Evolutionary conservation across 495 filamentous ascomycete genomes (phyloP), one percentile per base, ranked within the genome.

Genomic region (Penicillium longicatenatum): DNA sequence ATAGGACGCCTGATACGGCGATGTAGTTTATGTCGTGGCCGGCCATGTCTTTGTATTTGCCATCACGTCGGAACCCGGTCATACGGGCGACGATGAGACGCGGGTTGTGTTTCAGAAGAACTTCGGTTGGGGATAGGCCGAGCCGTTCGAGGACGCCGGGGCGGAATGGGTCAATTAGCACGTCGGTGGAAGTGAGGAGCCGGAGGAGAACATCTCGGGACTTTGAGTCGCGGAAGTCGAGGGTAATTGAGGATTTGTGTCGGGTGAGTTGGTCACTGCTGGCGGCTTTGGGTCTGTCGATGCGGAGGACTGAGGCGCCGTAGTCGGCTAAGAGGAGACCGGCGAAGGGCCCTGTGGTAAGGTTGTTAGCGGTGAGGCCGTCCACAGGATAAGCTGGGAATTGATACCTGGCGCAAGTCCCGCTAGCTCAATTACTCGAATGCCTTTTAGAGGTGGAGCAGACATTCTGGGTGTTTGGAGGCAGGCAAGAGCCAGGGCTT

Each of bases 21-120:
- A 98, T 86, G 71, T 97, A 98, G 66, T 98, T 98, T 68, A 98
- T 97, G 68, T 98, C 93, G 63, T 98, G 93, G n/a, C 93, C 93
- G 0, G 93, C 93, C 92, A 96, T 97, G 57, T 78, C 65, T 42
- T 82, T 83, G 72, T 95, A 97, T 61, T 85, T 86, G 1, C 93
- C 92, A 65, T 93, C 90, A 22, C 92, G 82, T 6, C 93, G 81
- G 69, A 97, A 97, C 0, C 93, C 93, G 6, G 92, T 93, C 77
- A 97, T 83, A 16, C 93, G 88, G 6, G 82, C 91, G 43, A 95
- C 85, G 50, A 97, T 84, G 3, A 98, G 74, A 2, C 87, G 80
- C n/a, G 88, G 87, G 64, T 96, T 97, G 4, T 70, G 71, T 48
- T 82, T 78, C 3, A 92, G 75, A 3, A 86, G 78, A 4, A 84